These are phyloP conservation scores for Ogataea pignaliae DNA, from an alignment of 805 yeast species.

Conservation along the genomic window DNA sequence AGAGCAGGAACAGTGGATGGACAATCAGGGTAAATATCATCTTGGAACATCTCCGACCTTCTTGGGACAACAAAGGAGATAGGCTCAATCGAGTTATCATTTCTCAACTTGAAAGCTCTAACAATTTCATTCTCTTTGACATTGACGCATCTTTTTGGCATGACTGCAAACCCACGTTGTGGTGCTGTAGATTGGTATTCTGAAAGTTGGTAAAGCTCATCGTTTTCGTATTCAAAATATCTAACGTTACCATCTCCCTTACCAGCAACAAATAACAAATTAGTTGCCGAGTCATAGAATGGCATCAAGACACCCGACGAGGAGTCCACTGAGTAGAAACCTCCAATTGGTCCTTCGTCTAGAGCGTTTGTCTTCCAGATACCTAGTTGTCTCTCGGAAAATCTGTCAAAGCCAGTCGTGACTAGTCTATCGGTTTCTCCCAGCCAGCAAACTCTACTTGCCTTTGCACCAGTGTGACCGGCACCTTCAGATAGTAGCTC, in stretches of 20 bases:
- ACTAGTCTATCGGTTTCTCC: constrained; percentile 81
- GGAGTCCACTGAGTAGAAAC: constrained; percentile 79
- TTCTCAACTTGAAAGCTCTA: constrained; percentile 79
- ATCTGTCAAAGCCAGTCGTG: constrained; percentile 91
- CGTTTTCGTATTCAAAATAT: constrained; percentile 85
- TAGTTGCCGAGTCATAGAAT: constrained; percentile 74
- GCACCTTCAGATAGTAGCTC: constrained; percentile 75
- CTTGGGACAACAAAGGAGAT: constrained; percentile 91
- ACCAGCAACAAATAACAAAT: constrained; percentile 85
- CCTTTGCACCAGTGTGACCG: constrained; percentile 92
- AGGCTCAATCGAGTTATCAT: constrained; percentile 83
- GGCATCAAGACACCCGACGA: constrained; percentile 95
- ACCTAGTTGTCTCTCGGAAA: constrained; percentile 93
- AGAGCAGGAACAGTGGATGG: constrained; percentile 78
- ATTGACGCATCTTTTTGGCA: constrained; percentile 79
- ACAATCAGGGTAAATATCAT: constrained; percentile 88
- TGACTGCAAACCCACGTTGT: constrained; percentile 91
- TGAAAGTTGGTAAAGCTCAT: constrained; percentile 77
- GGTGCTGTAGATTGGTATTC: constrained; percentile 88
- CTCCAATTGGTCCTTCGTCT: constrained; percentile 81
- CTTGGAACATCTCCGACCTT: constrained; percentile 88
- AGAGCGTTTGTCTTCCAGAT: constrained; percentile 83
- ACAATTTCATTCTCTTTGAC: constrained; percentile 81
- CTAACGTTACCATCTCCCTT: constrained; percentile 98
- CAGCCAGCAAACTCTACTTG: constrained; percentile 83